Evolutionary conservation across 164 flowering plant species (phyloP).

Genomic region (Dillenia suffruticosa): DNA sequence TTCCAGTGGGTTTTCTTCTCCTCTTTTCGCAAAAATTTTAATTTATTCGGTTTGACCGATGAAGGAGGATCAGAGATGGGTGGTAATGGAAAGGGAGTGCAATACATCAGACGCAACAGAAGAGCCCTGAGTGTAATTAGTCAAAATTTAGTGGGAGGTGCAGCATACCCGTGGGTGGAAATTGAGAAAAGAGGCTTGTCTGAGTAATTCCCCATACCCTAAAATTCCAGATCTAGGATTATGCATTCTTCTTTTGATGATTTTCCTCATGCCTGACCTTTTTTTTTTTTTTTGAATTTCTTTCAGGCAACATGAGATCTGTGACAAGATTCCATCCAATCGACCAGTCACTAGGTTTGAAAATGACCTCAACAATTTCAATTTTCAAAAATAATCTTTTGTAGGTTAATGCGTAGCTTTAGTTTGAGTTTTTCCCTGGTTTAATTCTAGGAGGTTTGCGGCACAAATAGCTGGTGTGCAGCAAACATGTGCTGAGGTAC

Average conservation of each 20-base stretch:
- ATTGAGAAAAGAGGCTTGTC: conserved; percentile 35
- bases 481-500: conserved; percentile 22
- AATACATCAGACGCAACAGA: conserved; percentile 28
- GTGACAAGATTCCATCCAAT: conserved; percentile 26
- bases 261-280: no score
- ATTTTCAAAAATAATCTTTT: not conserved
- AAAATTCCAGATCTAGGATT: not conserved
- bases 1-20: conserved; percentile 5
- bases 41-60: not conserved
- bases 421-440: not conserved
- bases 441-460: conserved; percentile 33
- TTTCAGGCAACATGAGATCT: conserved; percentile 28
- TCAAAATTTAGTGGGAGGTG: conserved; percentile 35
- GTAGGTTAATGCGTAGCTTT: not conserved
- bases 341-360: conserved; percentile 49
- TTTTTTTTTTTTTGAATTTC: not conserved
- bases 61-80: conserved; percentile 23
- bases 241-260: not conserved
- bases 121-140: conserved; percentile 48
- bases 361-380: not conserved
- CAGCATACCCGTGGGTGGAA: conserved; percentile 26
- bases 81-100: conserved; percentile 24
- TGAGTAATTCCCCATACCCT: conserved; percentile 18
- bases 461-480: conserved; percentile 27
- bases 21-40: not conserved